These are phyloP conservation scores for Lagenaria siceraria DNA, from an alignment of 306 rosid genomes.

Conservation along the genomic window DNA sequence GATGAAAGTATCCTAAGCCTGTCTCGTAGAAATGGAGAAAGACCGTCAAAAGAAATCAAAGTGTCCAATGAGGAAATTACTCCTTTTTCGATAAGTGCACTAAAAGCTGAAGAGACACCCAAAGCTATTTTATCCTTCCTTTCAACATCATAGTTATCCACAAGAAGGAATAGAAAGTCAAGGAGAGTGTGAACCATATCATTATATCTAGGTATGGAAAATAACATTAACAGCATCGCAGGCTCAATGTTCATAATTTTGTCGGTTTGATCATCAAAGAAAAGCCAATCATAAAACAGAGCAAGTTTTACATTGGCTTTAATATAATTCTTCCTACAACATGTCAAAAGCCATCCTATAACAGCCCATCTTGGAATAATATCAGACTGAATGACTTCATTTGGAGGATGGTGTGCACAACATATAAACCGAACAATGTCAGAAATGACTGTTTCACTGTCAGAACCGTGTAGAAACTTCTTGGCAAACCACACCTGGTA, in stretches of 20 bases:
- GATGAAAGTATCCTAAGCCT: constrained; percentile 4
- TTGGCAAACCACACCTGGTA: constrained; percentile 61
- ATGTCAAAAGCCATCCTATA: constrained; percentile 70
- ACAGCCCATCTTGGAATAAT: constrained; percentile 78
- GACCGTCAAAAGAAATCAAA: constrained; percentile 3
- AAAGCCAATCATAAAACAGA: constrained; percentile 85
- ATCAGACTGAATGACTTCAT: constrained; percentile 75
- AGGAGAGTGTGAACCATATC: constrained; percentile 49
- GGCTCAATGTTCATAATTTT: constrained; percentile 83
- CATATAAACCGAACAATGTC: constrained; percentile 76
- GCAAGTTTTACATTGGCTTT: constrained; percentile 54
- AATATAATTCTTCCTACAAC: constrained; percentile 34
- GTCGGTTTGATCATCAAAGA: constrained; percentile 46
- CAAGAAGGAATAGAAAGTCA: constrained; percentile 55
- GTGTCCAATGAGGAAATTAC: constrained; percentile 25
- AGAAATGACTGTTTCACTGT: constrained; percentile 42
- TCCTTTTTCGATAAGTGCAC: constrained; percentile 29
- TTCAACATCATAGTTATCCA: constrained; percentile 57
- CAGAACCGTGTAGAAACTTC: constrained; percentile 42
- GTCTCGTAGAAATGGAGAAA: constrained; percentile 3
- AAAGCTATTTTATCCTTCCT: constrained; percentile 28
- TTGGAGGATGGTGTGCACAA: constrained; percentile 74
- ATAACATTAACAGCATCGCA: constrained; percentile 58
- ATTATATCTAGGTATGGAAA: constrained; percentile 45
- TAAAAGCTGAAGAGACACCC: constrained; percentile 53